Percentiles rank a stretch among this genome's conserved stretches.
Conservation (phyloP, 169 alveolate species). For the Babesia caballi region DNA sequence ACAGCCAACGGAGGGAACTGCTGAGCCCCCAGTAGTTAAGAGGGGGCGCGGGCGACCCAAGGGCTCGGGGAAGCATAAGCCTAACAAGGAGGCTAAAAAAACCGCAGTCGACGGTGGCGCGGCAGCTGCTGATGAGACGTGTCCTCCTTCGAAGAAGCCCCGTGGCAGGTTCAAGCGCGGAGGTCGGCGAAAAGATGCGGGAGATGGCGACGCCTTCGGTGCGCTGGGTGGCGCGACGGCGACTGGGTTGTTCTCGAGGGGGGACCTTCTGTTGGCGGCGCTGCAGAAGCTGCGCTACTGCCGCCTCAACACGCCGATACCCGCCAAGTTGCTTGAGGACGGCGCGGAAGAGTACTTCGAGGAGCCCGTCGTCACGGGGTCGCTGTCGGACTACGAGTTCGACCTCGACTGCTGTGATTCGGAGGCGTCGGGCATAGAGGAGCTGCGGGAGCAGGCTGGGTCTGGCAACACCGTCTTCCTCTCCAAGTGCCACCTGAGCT, state of each 20-base stretch:
- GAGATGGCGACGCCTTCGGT: too few relatives aligned
- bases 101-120: background rate
- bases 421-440: background rate
- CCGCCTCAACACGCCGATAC: constrained; percentile 25
- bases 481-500: constrained; percentile 43
- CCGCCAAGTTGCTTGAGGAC: background rate
- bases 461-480: constrained; percentile 1
- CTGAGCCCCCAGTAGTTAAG: too few relatives aligned
- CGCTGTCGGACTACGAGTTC: constrained; percentile 7
- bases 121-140: background rate
- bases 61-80: too few relatives aligned
- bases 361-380: background rate
- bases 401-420: constrained; percentile 22
- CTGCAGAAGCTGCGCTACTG: background rate
- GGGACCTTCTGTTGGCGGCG: background rate
- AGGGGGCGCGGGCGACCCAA: too few relatives aligned
- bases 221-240: too few relatives aligned
- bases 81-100: too few relatives aligned
- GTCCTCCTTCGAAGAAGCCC: background rate
- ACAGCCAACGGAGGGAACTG: too few relatives aligned
- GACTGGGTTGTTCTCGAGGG: too few relatives aligned
- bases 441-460: background rate
- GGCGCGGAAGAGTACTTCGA: background rate
- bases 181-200: background rate
- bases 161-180: background rate